Evolutionary conservation across 1,284 basidiomycete genomes (phyloP).

Genomic region (Puccinia brachypodii): DNA sequence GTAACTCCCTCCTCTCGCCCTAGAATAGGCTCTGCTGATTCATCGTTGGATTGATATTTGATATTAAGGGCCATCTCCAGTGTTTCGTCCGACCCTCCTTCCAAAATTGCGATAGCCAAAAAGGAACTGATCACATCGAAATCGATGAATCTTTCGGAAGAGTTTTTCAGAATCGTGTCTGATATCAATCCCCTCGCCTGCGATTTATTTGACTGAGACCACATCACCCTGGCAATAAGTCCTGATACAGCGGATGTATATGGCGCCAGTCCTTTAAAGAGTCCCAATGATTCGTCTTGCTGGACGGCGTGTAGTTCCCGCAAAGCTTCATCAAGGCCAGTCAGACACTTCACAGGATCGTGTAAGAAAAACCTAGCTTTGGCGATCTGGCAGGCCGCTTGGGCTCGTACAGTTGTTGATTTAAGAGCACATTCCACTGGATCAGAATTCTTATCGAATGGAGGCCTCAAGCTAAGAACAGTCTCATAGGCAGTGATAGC

Average conservation of each 20-base stretch:
- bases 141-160: conserved; percentile 20
- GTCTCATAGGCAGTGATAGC: conserved; percentile 74
- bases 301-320: conserved; percentile 58
- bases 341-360: conserved; percentile 67
- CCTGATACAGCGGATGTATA: conserved; percentile 24
- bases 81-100: conserved; percentile 13
- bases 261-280: conserved; percentile 2
- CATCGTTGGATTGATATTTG: neutral
- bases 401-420: conserved; percentile 62
- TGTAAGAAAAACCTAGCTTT: conserved; percentile 69
- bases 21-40: neutral
- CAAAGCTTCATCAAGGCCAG: conserved; percentile 68
- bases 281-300: conserved; percentile 59
- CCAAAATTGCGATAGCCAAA: conserved; percentile 13
- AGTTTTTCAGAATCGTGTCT: conserved; percentile 2
- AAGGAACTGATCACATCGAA: conserved; percentile 29
- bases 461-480: conserved; percentile 63
- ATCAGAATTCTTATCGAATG: conserved; percentile 59
- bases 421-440: conserved; percentile 51
- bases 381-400: conserved; percentile 71
- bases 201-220: conserved; percentile 27
- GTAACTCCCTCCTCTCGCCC: neutral
- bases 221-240: conserved; percentile 22
- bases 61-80: neutral
- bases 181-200: conserved; percentile 23